Percentiles rank a stretch among this genome's conserved stretches.
Evolutionary conservation across 345 rosid species (phyloP).

Genomic region (Bruguiera parviflora): DNA sequence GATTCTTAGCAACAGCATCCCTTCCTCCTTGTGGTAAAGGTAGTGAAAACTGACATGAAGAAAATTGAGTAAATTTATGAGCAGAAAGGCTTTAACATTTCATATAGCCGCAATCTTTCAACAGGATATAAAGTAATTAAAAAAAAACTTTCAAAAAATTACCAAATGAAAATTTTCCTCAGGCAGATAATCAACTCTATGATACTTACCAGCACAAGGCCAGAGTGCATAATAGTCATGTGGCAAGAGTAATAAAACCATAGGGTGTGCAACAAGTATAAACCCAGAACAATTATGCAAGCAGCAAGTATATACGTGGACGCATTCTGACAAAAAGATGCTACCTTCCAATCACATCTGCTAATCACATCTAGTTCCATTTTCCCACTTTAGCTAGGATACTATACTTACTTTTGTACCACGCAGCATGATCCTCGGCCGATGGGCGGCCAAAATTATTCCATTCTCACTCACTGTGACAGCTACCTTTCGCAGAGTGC

Average conservation of each 20-base stretch:
- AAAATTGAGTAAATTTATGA: not conserved
- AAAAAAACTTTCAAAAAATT: not conserved
- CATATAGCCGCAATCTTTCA: too few relatives aligned
- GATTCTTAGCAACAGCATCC: slow-evolving; percentile 74
- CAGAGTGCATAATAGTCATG: not conserved
- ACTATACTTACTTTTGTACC: slow-evolving; percentile 71
- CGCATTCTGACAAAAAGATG: not conserved
- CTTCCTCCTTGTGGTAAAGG: slow-evolving; percentile 95
- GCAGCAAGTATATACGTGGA: not conserved
- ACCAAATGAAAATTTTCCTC: not conserved
- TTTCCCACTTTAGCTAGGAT: not conserved
- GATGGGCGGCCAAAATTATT: slow-evolving; percentile 51
- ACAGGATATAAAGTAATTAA: too few relatives aligned
- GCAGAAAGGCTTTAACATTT: not conserved
- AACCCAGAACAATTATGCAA: not conserved
- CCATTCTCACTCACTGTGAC: slow-evolving; percentile 86
- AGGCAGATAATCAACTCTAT: not conserved
- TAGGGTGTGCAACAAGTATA: not conserved
- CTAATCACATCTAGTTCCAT: not conserved
- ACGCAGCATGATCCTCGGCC: slow-evolving; percentile 62
- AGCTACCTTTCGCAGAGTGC: slow-evolving; percentile 80
- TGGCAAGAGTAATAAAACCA: not conserved
- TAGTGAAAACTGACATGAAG: slow-evolving; percentile 60
- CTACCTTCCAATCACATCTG: not conserved
- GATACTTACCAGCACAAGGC: not conserved